Evolutionary conservation across 2,329 filamentous ascomycete genomes (phyloP).

Genomic region (Rhynchosporium agropyri): DNA sequence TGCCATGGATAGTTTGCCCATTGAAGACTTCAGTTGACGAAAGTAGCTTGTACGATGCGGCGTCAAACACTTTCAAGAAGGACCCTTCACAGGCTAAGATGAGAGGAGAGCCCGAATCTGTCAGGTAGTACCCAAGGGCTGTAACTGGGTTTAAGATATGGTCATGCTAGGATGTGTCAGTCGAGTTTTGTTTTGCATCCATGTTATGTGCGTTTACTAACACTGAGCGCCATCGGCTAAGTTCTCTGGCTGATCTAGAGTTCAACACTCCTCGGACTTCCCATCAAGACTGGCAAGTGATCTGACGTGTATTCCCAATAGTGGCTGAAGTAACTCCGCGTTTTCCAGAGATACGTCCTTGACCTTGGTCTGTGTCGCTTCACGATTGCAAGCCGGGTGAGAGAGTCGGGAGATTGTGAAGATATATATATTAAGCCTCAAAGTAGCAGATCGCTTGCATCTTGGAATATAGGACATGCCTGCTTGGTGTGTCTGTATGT

Average conservation of each 20-base stretch:
- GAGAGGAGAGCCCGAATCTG: conserved; percentile 42
- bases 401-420: too few relatives aligned
- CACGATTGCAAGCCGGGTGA: too few relatives aligned
- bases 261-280: too few relatives aligned
- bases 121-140: conserved; percentile 56
- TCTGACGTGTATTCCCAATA: too few relatives aligned
- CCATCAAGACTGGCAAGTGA: too few relatives aligned
- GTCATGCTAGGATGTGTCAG: conserved; percentile 36
- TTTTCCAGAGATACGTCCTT: too few relatives aligned
- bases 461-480: background rate
- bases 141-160: conserved; percentile 55
- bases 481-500: conserved; percentile 10
- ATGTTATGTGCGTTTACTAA: conserved; percentile 15
- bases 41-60: conserved; percentile 43
- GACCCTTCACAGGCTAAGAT: conserved; percentile 64
- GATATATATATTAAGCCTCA: too few relatives aligned
- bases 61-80: conserved; percentile 55
- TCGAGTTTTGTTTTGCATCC: background rate
- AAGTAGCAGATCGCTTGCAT: background rate
- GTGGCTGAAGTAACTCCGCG: too few relatives aligned
- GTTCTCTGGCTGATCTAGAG: background rate
- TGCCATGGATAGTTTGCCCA: conserved; percentile 74
- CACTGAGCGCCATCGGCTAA: conserved; percentile 32
- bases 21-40: conserved; percentile 58
- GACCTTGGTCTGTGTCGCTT: too few relatives aligned